Percentiles rank a stretch among this genome's conserved stretches.
Conservation (phyloP, 805 yeast species). For the Lipomyces japonicus region DNA sequence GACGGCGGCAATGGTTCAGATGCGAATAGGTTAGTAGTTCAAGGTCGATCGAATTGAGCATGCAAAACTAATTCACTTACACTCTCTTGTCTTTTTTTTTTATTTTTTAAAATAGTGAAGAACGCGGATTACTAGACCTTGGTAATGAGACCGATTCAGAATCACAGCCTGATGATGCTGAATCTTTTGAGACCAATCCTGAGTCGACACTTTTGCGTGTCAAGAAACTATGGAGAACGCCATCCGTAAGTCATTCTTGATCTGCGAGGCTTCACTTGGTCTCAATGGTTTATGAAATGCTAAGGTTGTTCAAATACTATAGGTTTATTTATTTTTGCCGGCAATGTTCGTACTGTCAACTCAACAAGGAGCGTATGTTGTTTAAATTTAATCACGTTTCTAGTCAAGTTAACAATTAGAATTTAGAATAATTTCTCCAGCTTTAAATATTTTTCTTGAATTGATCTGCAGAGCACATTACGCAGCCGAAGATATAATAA, state of each 20-base stretch:
- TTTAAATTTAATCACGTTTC: not conserved
- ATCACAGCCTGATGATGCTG: not conserved
- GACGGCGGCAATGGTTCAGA: no score
- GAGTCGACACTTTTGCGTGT: not conserved
- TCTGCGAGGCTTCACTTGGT: not conserved
- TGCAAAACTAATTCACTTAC: no score
- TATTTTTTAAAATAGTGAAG: no score
- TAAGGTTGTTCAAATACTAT: no score
- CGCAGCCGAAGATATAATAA: conserved; percentile 1
- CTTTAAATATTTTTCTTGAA: conserved; percentile 13
- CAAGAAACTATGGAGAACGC: not conserved
- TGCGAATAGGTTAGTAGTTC: no score
- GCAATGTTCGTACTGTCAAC: not conserved
- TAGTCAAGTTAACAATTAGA: not conserved
- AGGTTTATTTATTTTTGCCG: not conserved
- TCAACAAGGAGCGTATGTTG: not conserved
- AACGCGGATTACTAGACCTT: no score
- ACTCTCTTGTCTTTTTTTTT: no score
- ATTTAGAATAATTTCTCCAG: conserved; percentile 21
- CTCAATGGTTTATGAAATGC: not conserved
- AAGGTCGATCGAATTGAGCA: no score
- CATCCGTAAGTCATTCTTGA: not conserved
- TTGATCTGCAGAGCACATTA: conserved; percentile 20
- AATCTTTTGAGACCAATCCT: not conserved
- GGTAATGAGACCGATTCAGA: not conserved